A percentile compares a stretch with the other conserved stretches of the same genome.
These are phyloP conservation scores for Pontederia paniculata DNA, from an alignment of 176 grass and related monocot species.

Conservation along the genomic window DNA sequence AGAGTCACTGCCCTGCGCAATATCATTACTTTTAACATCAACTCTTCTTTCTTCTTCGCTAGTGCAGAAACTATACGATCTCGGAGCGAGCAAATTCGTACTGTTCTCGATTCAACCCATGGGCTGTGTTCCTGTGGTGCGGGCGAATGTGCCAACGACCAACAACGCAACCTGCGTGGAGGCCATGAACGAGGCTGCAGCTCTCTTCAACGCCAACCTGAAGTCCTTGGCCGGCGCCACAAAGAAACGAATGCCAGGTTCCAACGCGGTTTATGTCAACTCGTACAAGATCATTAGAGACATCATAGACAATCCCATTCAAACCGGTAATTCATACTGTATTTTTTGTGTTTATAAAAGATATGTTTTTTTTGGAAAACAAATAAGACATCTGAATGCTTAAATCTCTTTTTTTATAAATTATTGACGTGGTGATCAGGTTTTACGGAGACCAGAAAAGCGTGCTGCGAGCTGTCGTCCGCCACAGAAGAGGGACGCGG, in stretches of 20 bases:
- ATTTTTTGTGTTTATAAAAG: background rate
- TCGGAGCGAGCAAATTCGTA: slow-evolving; percentile 52
- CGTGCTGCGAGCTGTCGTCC: slow-evolving; percentile 34
- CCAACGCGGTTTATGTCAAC: slow-evolving; percentile 28
- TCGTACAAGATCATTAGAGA: slow-evolving; percentile 44
- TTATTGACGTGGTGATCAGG: slow-evolving; percentile 15
- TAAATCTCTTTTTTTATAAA: no score
- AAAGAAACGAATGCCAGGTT: slow-evolving; percentile 23
- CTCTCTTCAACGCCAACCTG: slow-evolving; percentile 40
- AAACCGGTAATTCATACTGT: slow-evolving; percentile 17
- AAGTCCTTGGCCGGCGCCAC: slow-evolving; percentile 11
- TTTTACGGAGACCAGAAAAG: slow-evolving; percentile 20
- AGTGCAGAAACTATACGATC: slow-evolving; percentile 32
- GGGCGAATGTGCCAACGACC: slow-evolving; percentile 22
- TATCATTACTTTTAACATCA: no score
- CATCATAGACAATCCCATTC: slow-evolving; percentile 20
- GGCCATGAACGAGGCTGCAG: slow-evolving; percentile 38
- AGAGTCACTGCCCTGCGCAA: no score
- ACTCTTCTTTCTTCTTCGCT: background rate
- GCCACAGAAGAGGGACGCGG: slow-evolving; percentile 3
- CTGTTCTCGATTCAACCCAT: slow-evolving; percentile 54
- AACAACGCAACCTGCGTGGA: slow-evolving; percentile 17
- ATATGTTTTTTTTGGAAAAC: background rate
- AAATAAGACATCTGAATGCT: background rate
- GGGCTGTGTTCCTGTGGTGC: slow-evolving; percentile 40